phyloP scores from a whole-genome alignment of 306 rosid species.

The Cucurbita moschata region DNA sequence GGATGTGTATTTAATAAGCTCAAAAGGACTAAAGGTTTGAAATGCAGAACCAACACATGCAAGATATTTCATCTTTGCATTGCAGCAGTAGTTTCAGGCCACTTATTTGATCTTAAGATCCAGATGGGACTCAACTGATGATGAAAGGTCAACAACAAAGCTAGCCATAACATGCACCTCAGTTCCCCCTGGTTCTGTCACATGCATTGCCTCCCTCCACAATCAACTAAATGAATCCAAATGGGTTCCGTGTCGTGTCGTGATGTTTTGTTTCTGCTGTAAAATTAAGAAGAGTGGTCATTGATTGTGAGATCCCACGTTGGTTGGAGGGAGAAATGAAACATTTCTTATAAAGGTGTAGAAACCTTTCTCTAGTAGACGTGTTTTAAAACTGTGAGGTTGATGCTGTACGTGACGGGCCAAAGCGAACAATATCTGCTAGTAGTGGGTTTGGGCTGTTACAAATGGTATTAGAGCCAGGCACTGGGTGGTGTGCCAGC shows the following conservation, averaged over 20 bases:
- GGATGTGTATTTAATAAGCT: constrained; percentile 3
- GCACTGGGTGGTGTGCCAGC: too few relatives aligned
- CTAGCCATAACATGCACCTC: too few relatives aligned
- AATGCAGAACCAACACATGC: not conserved
- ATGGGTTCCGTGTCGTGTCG: not conserved
- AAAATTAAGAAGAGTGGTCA: not conserved
- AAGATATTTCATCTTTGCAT: not conserved
- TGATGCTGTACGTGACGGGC: too few relatives aligned
- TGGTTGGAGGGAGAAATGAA: too few relatives aligned
- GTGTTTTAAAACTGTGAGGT: too few relatives aligned
- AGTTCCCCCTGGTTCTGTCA: not conserved
- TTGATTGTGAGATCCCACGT: too few relatives aligned
- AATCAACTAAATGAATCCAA: not conserved
- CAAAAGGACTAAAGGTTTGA: not conserved
- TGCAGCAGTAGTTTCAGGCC: not conserved
- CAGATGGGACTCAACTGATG: not conserved
- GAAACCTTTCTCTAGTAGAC: too few relatives aligned
- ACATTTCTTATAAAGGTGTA: too few relatives aligned
- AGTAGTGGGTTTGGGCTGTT: too few relatives aligned
- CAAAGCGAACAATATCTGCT: too few relatives aligned
- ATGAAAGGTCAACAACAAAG: too few relatives aligned
- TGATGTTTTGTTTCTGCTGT: not conserved
- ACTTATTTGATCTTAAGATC: not conserved
- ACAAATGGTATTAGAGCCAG: too few relatives aligned
- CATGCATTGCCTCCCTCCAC: constrained; percentile 1